phyloP scores from a whole-genome alignment of 1,284 basidiomycete species.

The Coniferiporia sulphurascens region DNA sequence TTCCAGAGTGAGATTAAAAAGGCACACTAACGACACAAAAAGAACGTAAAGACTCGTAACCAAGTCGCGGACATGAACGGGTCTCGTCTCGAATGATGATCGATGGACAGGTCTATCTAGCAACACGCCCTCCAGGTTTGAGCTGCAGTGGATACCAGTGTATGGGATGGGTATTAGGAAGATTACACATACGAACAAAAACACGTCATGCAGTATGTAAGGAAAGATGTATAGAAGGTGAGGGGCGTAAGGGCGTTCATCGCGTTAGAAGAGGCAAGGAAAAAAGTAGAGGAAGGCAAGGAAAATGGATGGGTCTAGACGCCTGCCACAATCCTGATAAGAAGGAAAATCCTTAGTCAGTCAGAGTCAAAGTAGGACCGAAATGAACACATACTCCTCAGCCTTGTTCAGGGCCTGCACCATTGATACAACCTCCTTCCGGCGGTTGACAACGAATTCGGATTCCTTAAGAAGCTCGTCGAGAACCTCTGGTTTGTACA shows the following conservation, averaged over 20 bases:
- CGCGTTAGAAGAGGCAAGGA: not conserved
- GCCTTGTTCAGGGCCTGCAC: conserved; percentile 87
- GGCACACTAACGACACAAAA: not conserved
- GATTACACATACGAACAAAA: conserved; percentile 10
- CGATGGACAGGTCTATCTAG: not conserved
- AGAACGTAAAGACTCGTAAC: not conserved
- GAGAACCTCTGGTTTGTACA: conserved; percentile 89
- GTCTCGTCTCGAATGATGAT: not conserved
- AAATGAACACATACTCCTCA: conserved; percentile 64
- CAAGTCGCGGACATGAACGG: not conserved
- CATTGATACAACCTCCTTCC: conserved; percentile 89
- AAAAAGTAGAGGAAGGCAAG: not conserved
- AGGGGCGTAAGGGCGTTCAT: not conserved
- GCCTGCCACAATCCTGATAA: conserved; percentile 15
- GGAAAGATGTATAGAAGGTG: not conserved
- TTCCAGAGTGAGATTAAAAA: not conserved
- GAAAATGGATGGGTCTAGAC: not conserved
- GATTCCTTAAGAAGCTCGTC: conserved; percentile 93
- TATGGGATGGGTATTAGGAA: conserved; percentile 6
- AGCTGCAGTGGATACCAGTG: not conserved
- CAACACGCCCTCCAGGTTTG: not conserved
- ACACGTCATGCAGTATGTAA: not conserved
- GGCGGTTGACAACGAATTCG: conserved; percentile 75
- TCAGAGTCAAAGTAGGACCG: not conserved
- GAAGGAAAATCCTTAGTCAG: not conserved